Evolutionary conservation across 2,329 filamentous ascomycete genomes (phyloP), one percentile per base, ranked within the genome.

Genomic region (Fusarium protoensiforme): DNA sequence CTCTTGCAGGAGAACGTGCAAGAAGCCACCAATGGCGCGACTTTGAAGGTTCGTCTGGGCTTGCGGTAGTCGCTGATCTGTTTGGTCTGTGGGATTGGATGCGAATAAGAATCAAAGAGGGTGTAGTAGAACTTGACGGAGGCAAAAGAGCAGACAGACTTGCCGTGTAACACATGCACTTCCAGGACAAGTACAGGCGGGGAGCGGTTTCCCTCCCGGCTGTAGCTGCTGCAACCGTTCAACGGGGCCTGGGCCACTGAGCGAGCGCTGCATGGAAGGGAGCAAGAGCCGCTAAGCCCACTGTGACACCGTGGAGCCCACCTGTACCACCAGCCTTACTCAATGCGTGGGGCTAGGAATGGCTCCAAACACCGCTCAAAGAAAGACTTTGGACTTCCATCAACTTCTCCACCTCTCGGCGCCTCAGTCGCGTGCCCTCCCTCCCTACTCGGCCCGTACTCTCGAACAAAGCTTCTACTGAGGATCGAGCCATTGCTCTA

Each of bases 391-490:
- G 61, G 61, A 61, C 51, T 74, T 73, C 63, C 66, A 70, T 68
- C 43, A 31, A 67, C 56, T 75, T 74, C 72, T 64, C 72, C 64
- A 57, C 63, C 64, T 65, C 64, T 65, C 67, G 29, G 22, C 46
- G 24, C 27, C 46, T 48, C 27, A 68, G 67, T 75, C 73, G 71
- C 66, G 73, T 74, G 71, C 74, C 66, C 68, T 64, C 74, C 68
- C 68, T 64, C 22, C 41, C 53, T 53, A 22, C n/a, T 59, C 24
- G n/a, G 22, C 29, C 53, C n/a, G 59, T 33, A 7, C 24, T 51
- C 20, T 11, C 10, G 43, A 53, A 24, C 27, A 58, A 11, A 31
- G 48, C 27, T 56, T 14, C 41, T 22, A 61, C 51, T 24, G 35
- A 38, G 16, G 18, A 38, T 29, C 13, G 48, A 48, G 11, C 13